Evolutionary conservation across 2,329 filamentous ascomycete genomes (phyloP), one percentile per base, ranked within the genome.

Genomic region (Hymenoscyphus fructigenus): DNA sequence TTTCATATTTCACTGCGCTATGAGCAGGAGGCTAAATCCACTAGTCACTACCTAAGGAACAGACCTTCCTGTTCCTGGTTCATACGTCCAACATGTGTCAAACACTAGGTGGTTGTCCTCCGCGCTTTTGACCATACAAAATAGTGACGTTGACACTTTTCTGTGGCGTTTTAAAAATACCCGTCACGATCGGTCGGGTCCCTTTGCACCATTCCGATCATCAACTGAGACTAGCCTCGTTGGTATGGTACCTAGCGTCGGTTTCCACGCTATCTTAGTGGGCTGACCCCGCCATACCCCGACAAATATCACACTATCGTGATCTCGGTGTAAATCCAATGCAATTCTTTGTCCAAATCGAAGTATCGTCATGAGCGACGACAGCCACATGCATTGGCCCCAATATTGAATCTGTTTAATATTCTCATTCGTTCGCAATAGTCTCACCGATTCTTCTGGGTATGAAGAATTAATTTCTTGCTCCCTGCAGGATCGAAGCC

Each of bases 401-500:
- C 44, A 47, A 12, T 57, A 23, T 29, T 53, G 23, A 14, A n/a
- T 34, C 17, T 47, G 17, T 20, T 55, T 58, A 41, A 14, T 14
- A 23, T 17, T 57, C 38, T 28, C 20, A 23, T 50, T 23, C 20
- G 20, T 10, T 50, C 10, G 9, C 5, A 20, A 50, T 17, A 57
- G n/a, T 9, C 26, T 73, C 65, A 71, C 64, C 68, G 66, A 20
- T 10, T 62, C 38, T 63, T 69, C 53, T 70, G 53, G 15, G 60
- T 67, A 34, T 70, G 65, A 7, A 60, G 57, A 20, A 74, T 67
- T 55, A 75, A 58, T 38, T 72, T 67, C 63, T 73, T 69, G 57
- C 70, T 70, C 17, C 65, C 70, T 9, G 59, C 61, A 29, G 53
- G 17, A 66, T 74, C 72, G 38, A 70, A 73, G 6, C 87, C 87